Percentiles rank a stretch among this genome's conserved stretches.
Evolutionary conservation across 768 basidiomycete genomes (phyloP).

Genomic region (Termitomyces sp.): DNA sequence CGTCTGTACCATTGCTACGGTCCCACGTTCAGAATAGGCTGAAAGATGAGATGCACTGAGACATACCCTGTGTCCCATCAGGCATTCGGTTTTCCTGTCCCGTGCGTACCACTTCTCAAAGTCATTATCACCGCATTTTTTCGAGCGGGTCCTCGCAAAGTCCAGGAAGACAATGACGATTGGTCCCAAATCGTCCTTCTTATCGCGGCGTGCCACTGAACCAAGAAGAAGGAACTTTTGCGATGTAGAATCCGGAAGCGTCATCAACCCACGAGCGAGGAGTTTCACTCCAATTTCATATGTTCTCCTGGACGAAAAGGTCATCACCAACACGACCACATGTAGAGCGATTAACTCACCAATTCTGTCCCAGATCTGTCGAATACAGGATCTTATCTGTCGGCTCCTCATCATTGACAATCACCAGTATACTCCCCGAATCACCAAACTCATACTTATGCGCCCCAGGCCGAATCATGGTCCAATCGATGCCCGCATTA

Average conservation of each 20-base stretch:
- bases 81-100: slow-evolving; percentile 58
- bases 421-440: slow-evolving; percentile 71
- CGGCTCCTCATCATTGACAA: slow-evolving; percentile 80
- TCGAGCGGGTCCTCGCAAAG: slow-evolving; percentile 62
- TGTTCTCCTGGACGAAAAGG: slow-evolving; percentile 45
- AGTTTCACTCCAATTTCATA: slow-evolving; percentile 68
- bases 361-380: slow-evolving; percentile 74
- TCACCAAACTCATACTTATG: slow-evolving; percentile 98
- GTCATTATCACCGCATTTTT: slow-evolving; percentile 67
- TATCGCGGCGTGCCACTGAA: slow-evolving; percentile 59
- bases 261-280: slow-evolving; percentile 74
- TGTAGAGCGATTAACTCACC: slow-evolving; percentile 39
- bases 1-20: slow-evolving; percentile 89
- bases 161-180: slow-evolving; percentile 80
- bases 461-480: slow-evolving; percentile 66
- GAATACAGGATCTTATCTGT: slow-evolving; percentile 73
- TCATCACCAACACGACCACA: not conserved
- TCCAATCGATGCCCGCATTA: slow-evolving; percentile 87
- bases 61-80: slow-evolving; percentile 91
- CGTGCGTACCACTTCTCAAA: slow-evolving; percentile 90
- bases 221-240: slow-evolving; percentile 94
- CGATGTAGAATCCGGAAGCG: slow-evolving; percentile 91
- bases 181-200: slow-evolving; percentile 44
- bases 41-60: not conserved
- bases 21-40: not conserved